Base-by-base conservation (phyloP, 2,329 filamentous ascomycete species). In the Diaporthe australafricana region DNA sequence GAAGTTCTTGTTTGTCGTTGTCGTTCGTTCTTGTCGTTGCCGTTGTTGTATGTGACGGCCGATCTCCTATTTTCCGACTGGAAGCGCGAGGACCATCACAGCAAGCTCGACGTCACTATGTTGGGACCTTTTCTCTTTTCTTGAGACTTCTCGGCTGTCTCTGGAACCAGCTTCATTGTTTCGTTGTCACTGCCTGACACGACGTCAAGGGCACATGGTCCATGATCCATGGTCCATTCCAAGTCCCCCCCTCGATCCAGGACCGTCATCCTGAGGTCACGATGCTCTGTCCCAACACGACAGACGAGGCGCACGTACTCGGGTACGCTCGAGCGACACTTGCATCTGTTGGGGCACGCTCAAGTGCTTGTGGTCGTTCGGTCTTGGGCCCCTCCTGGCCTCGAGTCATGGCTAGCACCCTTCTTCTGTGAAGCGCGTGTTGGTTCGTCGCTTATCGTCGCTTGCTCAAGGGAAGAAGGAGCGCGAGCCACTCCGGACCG, bases 331-430 rank as follows among this genome's bases (percentile, higher is more conserved):
- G 4, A 50, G 11, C 30, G 30, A 65, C 30, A 30, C 60, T n/a
- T 50, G 45, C 42, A 50, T 5, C 42, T n/a, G 42, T 47, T n/a
- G 38, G 25, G 50, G 12, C n/a, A n/a, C n/a, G 17, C 22, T n/a
- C n/a, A n/a, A 42, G 47, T 40, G 57, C 45, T 50, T 38, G 48
- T 6, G 38, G 45, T 8, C 30, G 45, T 4, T 30, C 60, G 45
- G 60, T 35, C 60, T 20, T 50, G 42, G 11, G 16, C n/a, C 60
- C n/a, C 20, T 48, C 42, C 47, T 48, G 40, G n/a, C 60, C 14
- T 25, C 42, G 60, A 48, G 60, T 35, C 60, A 63, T 48, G 48
- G 60, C 60, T 48, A 63, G 60, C 60, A 47, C 20, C 45, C 30
- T 65, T 30, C 12, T 17, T 7, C 30, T 50, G 30, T 25, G 60